Conservation (phyloP, 1,284 basidiomycete genomes). For the Ceratobasidium sp. region DNA sequence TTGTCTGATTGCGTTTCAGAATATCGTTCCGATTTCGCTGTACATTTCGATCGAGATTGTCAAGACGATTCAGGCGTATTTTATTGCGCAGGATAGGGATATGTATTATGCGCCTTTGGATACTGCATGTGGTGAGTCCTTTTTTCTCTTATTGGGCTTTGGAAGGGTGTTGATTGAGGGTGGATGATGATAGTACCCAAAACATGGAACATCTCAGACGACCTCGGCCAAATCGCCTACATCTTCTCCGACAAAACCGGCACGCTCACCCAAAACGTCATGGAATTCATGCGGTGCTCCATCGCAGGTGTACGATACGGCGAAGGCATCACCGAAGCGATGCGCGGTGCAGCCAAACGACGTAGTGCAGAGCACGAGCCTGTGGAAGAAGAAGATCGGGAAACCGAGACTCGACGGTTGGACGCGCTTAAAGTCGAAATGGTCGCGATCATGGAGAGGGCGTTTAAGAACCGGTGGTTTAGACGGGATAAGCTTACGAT, state of each 20-base stretch:
- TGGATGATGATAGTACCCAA: constrained; percentile 78
- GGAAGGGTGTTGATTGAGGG: too few species aligned
- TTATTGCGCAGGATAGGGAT: constrained; percentile 96
- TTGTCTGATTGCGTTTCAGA: constrained; percentile 92
- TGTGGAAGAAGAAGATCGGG: constrained; percentile 71
- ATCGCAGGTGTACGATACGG: constrained; percentile 88
- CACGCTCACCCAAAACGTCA: constrained; percentile 94
- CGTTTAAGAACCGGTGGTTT: constrained; percentile 92
- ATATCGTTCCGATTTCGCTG: constrained; percentile 96
- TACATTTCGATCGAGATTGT: constrained; percentile 99
- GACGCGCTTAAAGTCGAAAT: constrained; percentile 79
- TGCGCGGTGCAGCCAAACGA: constrained; percentile 89
- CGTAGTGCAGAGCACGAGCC: constrained; percentile 66
- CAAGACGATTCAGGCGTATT: constrained; percentile 97
- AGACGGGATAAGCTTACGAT: constrained; percentile 88
- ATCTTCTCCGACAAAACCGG: constrained; percentile 98
- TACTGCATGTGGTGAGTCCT: constrained; percentile 70
- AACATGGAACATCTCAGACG: constrained; percentile 98
- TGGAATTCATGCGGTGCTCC: constrained; percentile 98
- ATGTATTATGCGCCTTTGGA: constrained; percentile 95
- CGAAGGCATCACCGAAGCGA: constrained; percentile 95
- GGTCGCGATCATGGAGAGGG: constrained; percentile 78
- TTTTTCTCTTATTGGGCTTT: neutral
- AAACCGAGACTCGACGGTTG: constrained; percentile 78
- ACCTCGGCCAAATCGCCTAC: constrained; percentile 98